Conservation (phyloP, 257 asterid species). For the Nicotiana sylvestris region DNA sequence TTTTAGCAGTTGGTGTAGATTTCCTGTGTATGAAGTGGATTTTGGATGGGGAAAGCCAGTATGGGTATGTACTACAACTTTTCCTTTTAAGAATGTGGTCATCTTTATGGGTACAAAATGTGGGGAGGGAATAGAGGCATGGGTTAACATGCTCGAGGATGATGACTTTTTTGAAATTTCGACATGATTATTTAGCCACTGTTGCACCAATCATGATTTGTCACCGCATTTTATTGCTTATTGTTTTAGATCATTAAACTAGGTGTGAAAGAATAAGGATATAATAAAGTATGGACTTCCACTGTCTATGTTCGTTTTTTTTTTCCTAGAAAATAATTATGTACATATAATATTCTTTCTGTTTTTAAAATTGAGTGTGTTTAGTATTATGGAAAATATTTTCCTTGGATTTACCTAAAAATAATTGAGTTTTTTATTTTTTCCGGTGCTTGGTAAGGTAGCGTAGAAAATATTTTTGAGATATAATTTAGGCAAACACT, state of each 20-base stretch:
- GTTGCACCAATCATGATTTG: not conserved
- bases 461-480: too few species aligned
- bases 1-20: conserved; percentile 48
- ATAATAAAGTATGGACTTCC: too few species aligned
- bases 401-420: too few species aligned
- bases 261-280: too few species aligned
- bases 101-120: conserved; percentile 29
- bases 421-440: too few species aligned
- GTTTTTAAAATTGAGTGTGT: too few species aligned
- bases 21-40: conserved; percentile 48
- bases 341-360: too few species aligned
- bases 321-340: too few species aligned
- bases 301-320: too few species aligned
- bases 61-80: conserved; percentile 31
- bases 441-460: too few species aligned
- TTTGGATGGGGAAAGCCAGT: conserved; percentile 46
- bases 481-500: too few species aligned
- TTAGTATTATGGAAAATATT: too few species aligned
- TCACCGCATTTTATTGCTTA: not conserved
- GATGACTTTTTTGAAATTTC: not conserved
- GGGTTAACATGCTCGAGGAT: conserved; percentile 33
- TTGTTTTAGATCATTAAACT: not conserved
- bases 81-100: conserved; percentile 25
- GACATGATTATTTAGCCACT: not conserved
- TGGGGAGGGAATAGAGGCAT: conserved; percentile 52